phyloP scores from a whole-genome alignment of 768 basidiomycete genomes.

The Termitomyces sp. region DNA sequence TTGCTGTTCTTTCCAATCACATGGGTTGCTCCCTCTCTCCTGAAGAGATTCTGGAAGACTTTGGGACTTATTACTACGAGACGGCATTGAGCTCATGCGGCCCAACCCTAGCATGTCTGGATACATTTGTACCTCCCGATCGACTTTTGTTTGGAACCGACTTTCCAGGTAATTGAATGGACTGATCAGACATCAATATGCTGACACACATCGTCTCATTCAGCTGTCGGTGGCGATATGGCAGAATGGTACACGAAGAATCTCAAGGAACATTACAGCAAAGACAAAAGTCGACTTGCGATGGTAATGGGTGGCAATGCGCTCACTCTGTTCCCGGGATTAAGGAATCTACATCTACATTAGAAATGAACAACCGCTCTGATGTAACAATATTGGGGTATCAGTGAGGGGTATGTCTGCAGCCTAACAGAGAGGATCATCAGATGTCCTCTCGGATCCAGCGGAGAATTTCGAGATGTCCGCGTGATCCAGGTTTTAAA shows the following conservation, averaged over 20 bases:
- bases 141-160: slow-evolving; percentile 69
- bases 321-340: slow-evolving; percentile 40
- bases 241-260: slow-evolving; percentile 57
- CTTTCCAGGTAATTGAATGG: slow-evolving; percentile 52
- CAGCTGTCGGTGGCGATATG: slow-evolving; percentile 55
- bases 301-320: slow-evolving; percentile 46
- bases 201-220: not conserved
- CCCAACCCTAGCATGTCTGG: slow-evolving; percentile 43
- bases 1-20: slow-evolving; percentile 58
- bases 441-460: slow-evolving; percentile 44
- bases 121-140: slow-evolving; percentile 42
- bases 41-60: slow-evolving; percentile 64
- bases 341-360: slow-evolving; percentile 5
- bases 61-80: slow-evolving; percentile 69
- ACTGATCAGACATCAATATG: not conserved
- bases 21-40: slow-evolving; percentile 65
- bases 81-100: slow-evolving; percentile 60
- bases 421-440: not conserved
- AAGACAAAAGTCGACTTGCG: slow-evolving; percentile 31
- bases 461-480: slow-evolving; percentile 49
- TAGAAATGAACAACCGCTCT: not conserved
- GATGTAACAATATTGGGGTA: not conserved
- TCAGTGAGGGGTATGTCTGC: not conserved
- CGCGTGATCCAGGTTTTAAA: slow-evolving; percentile 43
- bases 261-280: slow-evolving; percentile 40